A percentile compares a stretch with the other conserved stretches of the same genome.
Conservation (phyloP, 2,329 filamentous ascomycete species). For the Mariannaea sp. region DNA sequence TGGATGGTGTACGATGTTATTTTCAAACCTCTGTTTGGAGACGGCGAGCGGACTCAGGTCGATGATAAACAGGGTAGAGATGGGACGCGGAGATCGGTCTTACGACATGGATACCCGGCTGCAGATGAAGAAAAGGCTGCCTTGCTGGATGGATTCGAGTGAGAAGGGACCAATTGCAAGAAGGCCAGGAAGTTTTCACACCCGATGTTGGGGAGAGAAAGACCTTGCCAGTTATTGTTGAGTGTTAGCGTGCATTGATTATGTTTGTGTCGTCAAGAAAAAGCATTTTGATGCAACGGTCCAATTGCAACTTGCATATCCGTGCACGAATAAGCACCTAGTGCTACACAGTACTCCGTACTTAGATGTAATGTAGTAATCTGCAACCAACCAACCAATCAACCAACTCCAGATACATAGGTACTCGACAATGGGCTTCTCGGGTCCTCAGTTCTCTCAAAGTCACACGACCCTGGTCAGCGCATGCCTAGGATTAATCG, state of each 20-base stretch:
- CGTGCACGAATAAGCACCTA: too few relatives aligned
- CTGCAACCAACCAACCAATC: too few relatives aligned
- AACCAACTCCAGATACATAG: too few relatives aligned
- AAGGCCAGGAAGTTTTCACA: neutral
- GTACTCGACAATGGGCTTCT: slow-evolving; percentile 6
- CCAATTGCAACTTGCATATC: neutral
- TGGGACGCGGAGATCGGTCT: slow-evolving; percentile 5
- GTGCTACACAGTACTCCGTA: too few relatives aligned
- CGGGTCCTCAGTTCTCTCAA: slow-evolving; percentile 2
- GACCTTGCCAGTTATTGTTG: slow-evolving; percentile 27
- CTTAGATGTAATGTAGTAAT: too few relatives aligned
- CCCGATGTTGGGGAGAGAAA: slow-evolving; percentile 31
- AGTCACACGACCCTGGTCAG: slow-evolving; percentile 27
- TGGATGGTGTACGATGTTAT: slow-evolving; percentile 54
- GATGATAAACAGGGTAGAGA: slow-evolving; percentile 22
- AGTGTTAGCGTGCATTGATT: slow-evolving; percentile 25
- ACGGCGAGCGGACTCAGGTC: slow-evolving; percentile 73
- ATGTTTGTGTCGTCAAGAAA: slow-evolving; percentile 11
- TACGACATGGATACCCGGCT: slow-evolving; percentile 5
- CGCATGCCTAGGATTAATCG: slow-evolving; percentile 20
- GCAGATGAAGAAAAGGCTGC: slow-evolving; percentile 36
- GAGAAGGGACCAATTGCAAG: neutral
- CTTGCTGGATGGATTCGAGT: slow-evolving; percentile 24
- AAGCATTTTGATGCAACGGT: slow-evolving; percentile 20
- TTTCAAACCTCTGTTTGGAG: slow-evolving; percentile 71